Evolutionary conservation across 257 asterid species (phyloP), one percentile per base, ranked within the genome.

Genomic region (Henckelia pumila): DNA sequence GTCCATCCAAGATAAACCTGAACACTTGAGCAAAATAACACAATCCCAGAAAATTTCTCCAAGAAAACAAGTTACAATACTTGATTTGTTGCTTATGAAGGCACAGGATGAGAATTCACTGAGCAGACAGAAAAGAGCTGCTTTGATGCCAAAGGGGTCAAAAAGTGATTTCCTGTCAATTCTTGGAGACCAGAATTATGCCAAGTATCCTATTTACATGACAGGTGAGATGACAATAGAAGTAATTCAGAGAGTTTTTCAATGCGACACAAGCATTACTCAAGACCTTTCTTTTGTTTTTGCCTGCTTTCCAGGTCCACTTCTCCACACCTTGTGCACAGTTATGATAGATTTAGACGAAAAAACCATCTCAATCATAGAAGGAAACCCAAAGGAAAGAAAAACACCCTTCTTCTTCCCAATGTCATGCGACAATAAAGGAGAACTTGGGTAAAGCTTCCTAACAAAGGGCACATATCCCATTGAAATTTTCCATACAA

Each of bases 191-290:
- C 72, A 56, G 21, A 73, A 69, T 21, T 77, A 83, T 73, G 56
- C 60, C 9, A 81, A 75, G 52, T 83, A 83, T 77, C 98, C 98
- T 2, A 86, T 92, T 52, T 92, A 83, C 78, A 92, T 87, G 95
- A 76, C 87, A 75, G 98, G 98, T 84, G 73, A 9, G 28, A 37
- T 56, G 30, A 69, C 47, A 7, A 10, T 8, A 61, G 17, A 49
- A 19, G 24, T 47, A 11, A 11, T 4, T 57, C 23, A 9, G 64
- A 59, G 29, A 59, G 26, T 20, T 19, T 29, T 13, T 57, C 16
- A 21, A 16, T 55, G 1, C 61, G 23, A 16, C 22, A 20, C 33
- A 4, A 56, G 69, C 37, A 61, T 6, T 55, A 23, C 68, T 40
- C 61, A 24, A 7, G 47, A 55, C 21, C 20, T 55, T 62, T 21